Evolutionary conservation across 768 basidiomycete genomes (phyloP).

Genomic region (Phanerochaete sordida): DNA sequence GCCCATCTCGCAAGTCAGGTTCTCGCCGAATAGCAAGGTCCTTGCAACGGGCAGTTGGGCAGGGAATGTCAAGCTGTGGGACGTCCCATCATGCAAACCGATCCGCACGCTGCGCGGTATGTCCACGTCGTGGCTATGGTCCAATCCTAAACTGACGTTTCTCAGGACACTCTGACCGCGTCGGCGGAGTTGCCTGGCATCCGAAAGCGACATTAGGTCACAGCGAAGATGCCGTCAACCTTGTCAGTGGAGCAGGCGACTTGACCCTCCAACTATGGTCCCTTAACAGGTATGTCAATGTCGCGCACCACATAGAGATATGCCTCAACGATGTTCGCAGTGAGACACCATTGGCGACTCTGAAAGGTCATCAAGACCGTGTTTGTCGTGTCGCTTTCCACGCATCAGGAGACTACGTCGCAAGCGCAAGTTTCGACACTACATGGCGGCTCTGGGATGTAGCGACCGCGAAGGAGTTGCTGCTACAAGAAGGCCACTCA

Average conservation of each 20-base stretch:
- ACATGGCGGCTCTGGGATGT: slow-evolving; percentile 99
- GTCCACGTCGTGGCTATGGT: slow-evolving; percentile 8
- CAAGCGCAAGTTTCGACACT: slow-evolving; percentile 94
- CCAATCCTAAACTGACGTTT: background rate
- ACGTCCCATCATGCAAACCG: slow-evolving; percentile 85
- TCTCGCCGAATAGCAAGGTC: slow-evolving; percentile 85
- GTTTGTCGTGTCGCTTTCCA: slow-evolving; percentile 96
- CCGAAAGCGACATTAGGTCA: slow-evolving; percentile 83
- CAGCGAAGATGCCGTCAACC: slow-evolving; percentile 62
- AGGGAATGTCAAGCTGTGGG: slow-evolving; percentile 93
- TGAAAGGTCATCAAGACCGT: slow-evolving; percentile 87
- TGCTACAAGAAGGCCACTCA: slow-evolving; percentile 95
- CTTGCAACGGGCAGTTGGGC: slow-evolving; percentile 97
- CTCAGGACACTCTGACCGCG: slow-evolving; percentile 81
- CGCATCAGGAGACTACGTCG: slow-evolving; percentile 90
- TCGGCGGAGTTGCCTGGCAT: slow-evolving; percentile 98
- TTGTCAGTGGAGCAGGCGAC: slow-evolving; percentile 91
- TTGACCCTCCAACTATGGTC: slow-evolving; percentile 87
- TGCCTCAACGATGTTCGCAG: slow-evolving; percentile 42
- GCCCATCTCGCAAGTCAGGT: slow-evolving; percentile 90
- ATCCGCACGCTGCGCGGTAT: slow-evolving; percentile 72
- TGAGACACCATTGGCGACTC: slow-evolving; percentile 78
- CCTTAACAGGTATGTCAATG: slow-evolving; percentile 58
- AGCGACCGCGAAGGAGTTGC: slow-evolving; percentile 69
- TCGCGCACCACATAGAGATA: background rate